Evolutionary conservation across 2,329 filamentous ascomycete species (phyloP).

Genomic region (Zymoseptoria brevis): DNA sequence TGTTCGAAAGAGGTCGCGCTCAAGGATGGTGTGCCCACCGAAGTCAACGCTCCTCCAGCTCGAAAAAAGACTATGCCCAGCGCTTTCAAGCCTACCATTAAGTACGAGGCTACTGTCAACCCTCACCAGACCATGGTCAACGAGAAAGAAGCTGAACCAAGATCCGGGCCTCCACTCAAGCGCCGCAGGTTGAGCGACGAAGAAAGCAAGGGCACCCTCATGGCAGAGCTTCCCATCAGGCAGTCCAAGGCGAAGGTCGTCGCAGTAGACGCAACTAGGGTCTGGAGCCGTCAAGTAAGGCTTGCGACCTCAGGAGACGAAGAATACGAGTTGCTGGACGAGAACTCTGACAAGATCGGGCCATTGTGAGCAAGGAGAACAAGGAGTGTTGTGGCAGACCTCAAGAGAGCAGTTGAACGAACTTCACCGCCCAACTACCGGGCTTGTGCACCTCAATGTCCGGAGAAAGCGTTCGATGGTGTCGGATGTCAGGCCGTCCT

Average conservation of each 20-base stretch:
- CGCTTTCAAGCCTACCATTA: too few species aligned
- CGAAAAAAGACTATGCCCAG: too few species aligned
- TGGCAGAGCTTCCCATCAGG: not conserved
- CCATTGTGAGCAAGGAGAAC: not conserved
- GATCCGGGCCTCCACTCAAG: not conserved
- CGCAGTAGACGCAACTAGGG: not conserved
- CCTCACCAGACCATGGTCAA: not conserved
- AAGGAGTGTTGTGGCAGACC: too few species aligned
- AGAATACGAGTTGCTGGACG: not conserved
- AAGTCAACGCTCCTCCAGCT: not conserved
- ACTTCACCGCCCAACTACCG: too few species aligned
- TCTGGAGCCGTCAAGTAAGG: not conserved
- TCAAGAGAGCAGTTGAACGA: too few species aligned
- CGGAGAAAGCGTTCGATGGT: too few species aligned
- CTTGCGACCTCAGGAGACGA: not conserved
- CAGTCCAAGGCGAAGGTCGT: not conserved
- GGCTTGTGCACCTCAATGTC: too few species aligned
- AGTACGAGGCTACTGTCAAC: too few species aligned
- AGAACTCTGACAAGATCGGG: too few species aligned
- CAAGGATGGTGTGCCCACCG: not conserved
- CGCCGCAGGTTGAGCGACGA: not conserved
- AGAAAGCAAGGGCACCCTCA: not conserved
- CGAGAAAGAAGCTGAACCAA: not conserved
- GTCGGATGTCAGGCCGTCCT: too few species aligned
- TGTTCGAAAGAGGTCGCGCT: not conserved